phyloP scores from a whole-genome alignment of 345 rosid genomes.

The Chamaenerion angustifolium region DNA sequence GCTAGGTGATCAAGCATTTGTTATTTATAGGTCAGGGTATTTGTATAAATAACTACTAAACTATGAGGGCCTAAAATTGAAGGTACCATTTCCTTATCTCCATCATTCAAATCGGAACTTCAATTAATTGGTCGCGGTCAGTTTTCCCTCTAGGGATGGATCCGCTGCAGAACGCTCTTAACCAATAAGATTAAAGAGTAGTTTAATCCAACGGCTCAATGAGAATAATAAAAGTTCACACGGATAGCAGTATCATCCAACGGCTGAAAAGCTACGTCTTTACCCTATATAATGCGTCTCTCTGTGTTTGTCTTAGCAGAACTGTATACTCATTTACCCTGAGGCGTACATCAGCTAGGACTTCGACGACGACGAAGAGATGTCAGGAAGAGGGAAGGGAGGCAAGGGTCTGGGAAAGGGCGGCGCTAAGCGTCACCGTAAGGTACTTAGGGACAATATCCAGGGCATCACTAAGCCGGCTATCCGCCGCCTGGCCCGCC shows the following conservation, averaged over 20 bases:
- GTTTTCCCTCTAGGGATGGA: not conserved
- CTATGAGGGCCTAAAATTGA: no score
- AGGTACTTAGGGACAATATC: slow-evolving; percentile 24
- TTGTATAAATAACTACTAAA: no score
- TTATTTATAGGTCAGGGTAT: no score
- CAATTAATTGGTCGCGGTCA: no score
- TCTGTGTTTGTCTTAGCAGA: not conserved
- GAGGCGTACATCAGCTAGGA: no score
- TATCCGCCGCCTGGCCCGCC: slow-evolving; percentile 19
- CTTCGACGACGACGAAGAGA: not conserved
- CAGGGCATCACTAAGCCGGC: slow-evolving; percentile 14
- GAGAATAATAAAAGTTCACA: not conserved
- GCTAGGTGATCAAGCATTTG: no score
- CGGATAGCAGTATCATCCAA: slow-evolving; percentile 11
- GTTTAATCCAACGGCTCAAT: not conserved
- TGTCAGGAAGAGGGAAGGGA: slow-evolving; percentile 30
- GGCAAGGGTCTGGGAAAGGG: slow-evolving; percentile 21
- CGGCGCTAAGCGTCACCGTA: slow-evolving; percentile 24
- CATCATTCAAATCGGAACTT: no score
- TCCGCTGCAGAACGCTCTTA: not conserved
- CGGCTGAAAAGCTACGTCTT: slow-evolving; percentile 1
- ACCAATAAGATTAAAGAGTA: not conserved
- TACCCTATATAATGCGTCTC: slow-evolving; percentile 2
- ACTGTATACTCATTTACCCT: not conserved
- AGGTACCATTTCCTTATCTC: no score